phyloP scores from a whole-genome alignment of 805 yeast genomes.

The Clavispora fructus region DNA sequence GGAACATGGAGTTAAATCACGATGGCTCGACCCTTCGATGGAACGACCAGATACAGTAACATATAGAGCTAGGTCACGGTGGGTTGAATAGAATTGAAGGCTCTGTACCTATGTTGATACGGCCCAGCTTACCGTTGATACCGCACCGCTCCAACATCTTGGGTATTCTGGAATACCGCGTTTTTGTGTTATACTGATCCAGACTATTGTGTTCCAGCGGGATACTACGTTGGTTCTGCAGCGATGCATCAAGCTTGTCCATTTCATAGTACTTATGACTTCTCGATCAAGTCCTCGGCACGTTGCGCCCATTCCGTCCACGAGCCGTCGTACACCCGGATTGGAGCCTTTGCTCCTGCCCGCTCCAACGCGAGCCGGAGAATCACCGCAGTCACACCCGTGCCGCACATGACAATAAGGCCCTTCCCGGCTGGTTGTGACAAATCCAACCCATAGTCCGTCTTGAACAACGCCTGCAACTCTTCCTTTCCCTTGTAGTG shows the following conservation, averaged over 20 bases:
- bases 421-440: conserved; percentile 43
- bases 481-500: conserved; percentile 45
- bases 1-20: too few species aligned
- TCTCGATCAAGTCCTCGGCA: conserved; percentile 56
- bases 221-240: background rate
- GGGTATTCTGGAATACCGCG: too few species aligned
- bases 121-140: too few species aligned
- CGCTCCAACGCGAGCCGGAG: conserved; percentile 61
- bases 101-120: too few species aligned
- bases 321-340: conserved; percentile 65
- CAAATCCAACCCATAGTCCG: conserved; percentile 29
- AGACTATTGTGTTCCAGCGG: too few species aligned
- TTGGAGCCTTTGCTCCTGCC: conserved; percentile 30
- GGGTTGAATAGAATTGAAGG: too few species aligned
- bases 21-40: too few species aligned
- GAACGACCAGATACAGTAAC: too few species aligned
- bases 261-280: conserved; percentile 8
- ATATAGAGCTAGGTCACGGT: too few species aligned
- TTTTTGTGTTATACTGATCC: too few species aligned
- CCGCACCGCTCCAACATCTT: too few species aligned
- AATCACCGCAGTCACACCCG: conserved; percentile 93
- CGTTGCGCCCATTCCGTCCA: conserved; percentile 86
- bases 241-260: too few species aligned
- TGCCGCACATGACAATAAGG: conserved; percentile 86
- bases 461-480: conserved; percentile 41